Evolutionary conservation across 139 green algal species (phyloP), one percentile per base, ranked within the genome.

Genomic region (Spirogloea muscicola): DNA sequence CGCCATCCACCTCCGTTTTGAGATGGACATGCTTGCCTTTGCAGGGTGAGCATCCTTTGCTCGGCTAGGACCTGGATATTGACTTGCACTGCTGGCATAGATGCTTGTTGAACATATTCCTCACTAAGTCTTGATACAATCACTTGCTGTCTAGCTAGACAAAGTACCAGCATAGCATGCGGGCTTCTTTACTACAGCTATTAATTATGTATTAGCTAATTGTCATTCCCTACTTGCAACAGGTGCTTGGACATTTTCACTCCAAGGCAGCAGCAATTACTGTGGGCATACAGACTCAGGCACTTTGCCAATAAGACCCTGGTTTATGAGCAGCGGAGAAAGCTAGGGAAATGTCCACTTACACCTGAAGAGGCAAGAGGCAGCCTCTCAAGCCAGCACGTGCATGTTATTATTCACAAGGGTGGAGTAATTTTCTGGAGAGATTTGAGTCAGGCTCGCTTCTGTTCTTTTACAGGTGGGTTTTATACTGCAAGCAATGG

Each of bases 1-100:
- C 10, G 72, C 72, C 1, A 16, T 80, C 10, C 72, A 80, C 48
- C 72, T 80, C 18, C 72, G 72, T 6, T 80, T 68, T 38, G 72
- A 80, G 39, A 80, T 76, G 72, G 72, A 80, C 42, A 80, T 80
- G 72, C 49, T 80, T 6, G 72, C 72, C 1, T 80, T 75, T 49
- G 46, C 72, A 16, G 72, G 72, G 48, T 80, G 62, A 66, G 67
- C 9, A 21, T 27, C 58, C 43, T 49, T 49, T 37, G 1, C 34
- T 1, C 1, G 37, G 2, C 36, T 36, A 40, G 36, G 31, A 3
- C 10, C 27, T 42, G 27, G 33, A 33, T 18, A 31, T 1, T 2
- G 29, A 3, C 4, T 21, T 60, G 62, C 55, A 38, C 34, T 39
- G 48, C 34, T 40, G 25, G 29, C 5, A 63, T 10, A 51, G 62